These are phyloP conservation scores for Pythium dissimile DNA, from an alignment of 352 stramenopile genomes.

Conservation along the genomic window DNA sequence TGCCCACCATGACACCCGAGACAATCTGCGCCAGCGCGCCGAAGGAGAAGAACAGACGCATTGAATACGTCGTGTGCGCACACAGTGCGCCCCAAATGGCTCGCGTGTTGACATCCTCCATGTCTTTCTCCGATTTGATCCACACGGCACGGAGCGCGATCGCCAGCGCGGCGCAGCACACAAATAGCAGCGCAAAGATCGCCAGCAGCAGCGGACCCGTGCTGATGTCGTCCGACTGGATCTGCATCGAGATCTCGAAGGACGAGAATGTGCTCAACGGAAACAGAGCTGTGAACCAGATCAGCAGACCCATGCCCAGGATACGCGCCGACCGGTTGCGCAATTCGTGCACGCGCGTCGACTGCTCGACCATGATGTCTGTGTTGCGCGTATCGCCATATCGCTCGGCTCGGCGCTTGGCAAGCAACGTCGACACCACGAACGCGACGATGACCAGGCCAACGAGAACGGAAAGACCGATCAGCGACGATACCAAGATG, in stretches of 20 bases:
- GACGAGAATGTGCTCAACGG: conserved; percentile 56
- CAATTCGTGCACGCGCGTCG: conserved; percentile 38
- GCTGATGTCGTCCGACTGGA: conserved; percentile 28
- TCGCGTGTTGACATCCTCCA: conserved; percentile 52
- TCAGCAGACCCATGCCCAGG: conserved; percentile 52
- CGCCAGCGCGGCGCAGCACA: conserved; percentile 26
- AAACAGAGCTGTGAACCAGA: conserved; percentile 62
- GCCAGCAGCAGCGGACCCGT: conserved; percentile 28
- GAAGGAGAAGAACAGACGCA: conserved; percentile 66
- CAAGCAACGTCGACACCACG: conserved; percentile 36
- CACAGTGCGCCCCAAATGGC: conserved; percentile 64
- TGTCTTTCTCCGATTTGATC: conserved; percentile 42
- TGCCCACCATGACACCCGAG: conserved; percentile 48
- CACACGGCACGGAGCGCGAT: conserved; percentile 48
- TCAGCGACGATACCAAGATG: conserved; percentile 35
- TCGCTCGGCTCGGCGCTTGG: conserved; percentile 47
- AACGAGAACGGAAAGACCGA: conserved; percentile 44
- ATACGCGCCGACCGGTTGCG: conserved; percentile 63
- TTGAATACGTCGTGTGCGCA: conserved; percentile 50
- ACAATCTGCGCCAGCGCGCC: conserved; percentile 51
- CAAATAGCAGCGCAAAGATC: conserved; percentile 42
- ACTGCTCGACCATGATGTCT: conserved; percentile 38
- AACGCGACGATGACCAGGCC: conserved; percentile 36
- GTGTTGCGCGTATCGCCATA: conserved; percentile 36
- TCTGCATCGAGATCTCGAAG: conserved; percentile 74